Evolutionary conservation across 1,139 yeast species (phyloP), one percentile per base, ranked within the genome.

Genomic region (Fermentozyma sake): DNA sequence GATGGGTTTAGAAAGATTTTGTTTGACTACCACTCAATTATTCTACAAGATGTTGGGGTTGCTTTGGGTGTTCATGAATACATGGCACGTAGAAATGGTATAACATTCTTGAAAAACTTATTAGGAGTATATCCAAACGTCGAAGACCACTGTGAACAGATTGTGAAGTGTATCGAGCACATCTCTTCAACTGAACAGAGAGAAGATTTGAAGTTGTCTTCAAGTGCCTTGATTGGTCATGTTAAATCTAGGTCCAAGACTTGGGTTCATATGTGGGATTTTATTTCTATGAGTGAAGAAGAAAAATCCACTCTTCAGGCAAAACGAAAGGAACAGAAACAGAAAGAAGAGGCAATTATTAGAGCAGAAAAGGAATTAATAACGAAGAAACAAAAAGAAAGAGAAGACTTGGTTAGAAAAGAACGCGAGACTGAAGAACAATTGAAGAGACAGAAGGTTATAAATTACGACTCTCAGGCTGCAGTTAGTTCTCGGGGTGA

Each of bases 1-100:
- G 62, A 61, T 14, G 63, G 54, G 3, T 71, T 61, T 45, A 61
- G 71, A 20, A 52, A 51, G 7, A 48, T 56, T 5, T 45, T 82
- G 12, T 80, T 56, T 41, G 62, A 66, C 7, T 80, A 82, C 70
- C 87, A 84, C 42, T 49, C 59, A 0, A 49, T 60, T 2, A 50
- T 80, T 7, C 49, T 73, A 13, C 52, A 58, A 1, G 72, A 75
- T 19, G 57, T 80, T 21, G 47, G 63, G 4, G 50, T 61, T 6
- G 67, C 82, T 8, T 59, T 85, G 24, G 51, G 58, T 8, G 70
- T 76, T 12, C 62, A 65, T 1, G 83, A 81, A 34, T 89, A 87
- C 48, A 82, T 85, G 77, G 78, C 85, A 3, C 71, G 94, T 29
- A 73, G 91, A 37, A 89, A 87, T 52, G 73, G 86, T 3, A 83